Evolutionary conservation across 768 basidiomycete genomes (phyloP).

Genomic region (Dioszegia crocea): DNA sequence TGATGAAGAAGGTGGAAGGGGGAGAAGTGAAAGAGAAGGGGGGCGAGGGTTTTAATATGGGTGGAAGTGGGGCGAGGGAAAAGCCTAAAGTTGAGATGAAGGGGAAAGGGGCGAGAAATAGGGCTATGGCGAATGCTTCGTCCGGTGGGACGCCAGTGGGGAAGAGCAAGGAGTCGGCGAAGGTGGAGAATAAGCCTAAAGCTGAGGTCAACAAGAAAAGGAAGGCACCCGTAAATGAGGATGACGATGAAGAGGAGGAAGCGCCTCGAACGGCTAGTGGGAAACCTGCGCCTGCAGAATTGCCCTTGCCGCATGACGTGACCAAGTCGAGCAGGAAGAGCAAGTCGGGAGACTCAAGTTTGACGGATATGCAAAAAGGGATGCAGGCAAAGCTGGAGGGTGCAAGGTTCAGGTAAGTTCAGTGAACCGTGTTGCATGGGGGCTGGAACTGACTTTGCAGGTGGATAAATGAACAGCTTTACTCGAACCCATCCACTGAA

Average conservation of each 20-base stretch:
- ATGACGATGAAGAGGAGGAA: not conserved
- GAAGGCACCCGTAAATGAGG: constrained; percentile 1
- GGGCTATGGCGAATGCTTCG: not conserved
- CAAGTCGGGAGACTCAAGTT: constrained; percentile 24
- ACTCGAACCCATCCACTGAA: constrained; percentile 73
- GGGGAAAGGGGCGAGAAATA: constrained; percentile 4
- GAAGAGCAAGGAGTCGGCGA: not conserved
- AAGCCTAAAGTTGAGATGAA: not conserved
- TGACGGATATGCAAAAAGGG: constrained; percentile 69
- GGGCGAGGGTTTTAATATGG: constrained; percentile 24
- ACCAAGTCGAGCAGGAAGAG: not conserved
- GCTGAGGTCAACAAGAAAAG: not conserved
- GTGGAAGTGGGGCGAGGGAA: constrained; percentile 16
- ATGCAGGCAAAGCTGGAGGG: constrained; percentile 79
- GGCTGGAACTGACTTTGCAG: constrained; percentile 51
- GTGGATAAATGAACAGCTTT: constrained; percentile 86
- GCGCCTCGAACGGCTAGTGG: not conserved
- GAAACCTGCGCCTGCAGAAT: constrained; percentile 23
- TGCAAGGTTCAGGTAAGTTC: constrained; percentile 73
- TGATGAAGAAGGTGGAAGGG: constrained; percentile 42
- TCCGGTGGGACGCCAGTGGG: not conserved
- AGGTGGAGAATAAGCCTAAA: not conserved
- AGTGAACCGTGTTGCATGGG: not conserved
- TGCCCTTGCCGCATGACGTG: constrained; percentile 23
- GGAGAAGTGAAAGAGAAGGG: constrained; percentile 19